phyloP scores from a whole-genome alignment of 208 protist species.

The Phytomonas francai region DNA sequence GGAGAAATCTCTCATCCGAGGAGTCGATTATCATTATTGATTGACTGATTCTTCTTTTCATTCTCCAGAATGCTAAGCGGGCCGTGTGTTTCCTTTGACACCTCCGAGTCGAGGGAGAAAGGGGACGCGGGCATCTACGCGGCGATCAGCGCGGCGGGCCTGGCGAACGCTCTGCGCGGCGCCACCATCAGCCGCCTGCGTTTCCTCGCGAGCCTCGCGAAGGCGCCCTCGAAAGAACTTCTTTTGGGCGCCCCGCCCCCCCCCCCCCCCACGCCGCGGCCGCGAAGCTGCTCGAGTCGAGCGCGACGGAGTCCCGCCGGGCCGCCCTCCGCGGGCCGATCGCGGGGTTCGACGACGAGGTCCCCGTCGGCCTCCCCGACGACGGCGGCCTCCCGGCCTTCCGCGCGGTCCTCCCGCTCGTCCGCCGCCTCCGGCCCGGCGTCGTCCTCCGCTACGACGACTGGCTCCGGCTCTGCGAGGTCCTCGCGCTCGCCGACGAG shows the following conservation, averaged over 20 bases:
- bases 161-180: slow-evolving; percentile 51
- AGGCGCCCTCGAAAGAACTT: slow-evolving; percentile 7
- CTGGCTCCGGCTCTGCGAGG: slow-evolving; percentile 31
- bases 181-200: slow-evolving; percentile 46
- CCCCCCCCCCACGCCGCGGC: background rate
- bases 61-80: too few species aligned
- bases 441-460: slow-evolving; percentile 51
- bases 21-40: slow-evolving; percentile 1
- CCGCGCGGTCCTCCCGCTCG: slow-evolving; percentile 22
- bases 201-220: slow-evolving; percentile 13
- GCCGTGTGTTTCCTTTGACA: slow-evolving; percentile 13
- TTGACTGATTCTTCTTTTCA: slow-evolving; percentile 4
- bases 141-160: slow-evolving; percentile 51
- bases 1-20: too few species aligned
- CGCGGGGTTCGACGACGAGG: slow-evolving; percentile 17
- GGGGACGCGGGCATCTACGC: slow-evolving; percentile 76
- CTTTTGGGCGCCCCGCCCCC: slow-evolving; percentile 3
- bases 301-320: background rate
- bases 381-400: slow-evolving; percentile 26
- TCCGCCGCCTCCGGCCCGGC: slow-evolving; percentile 46
- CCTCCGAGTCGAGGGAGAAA: slow-evolving; percentile 41
- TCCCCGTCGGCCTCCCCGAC: slow-evolving; percentile 44
- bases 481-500: slow-evolving; percentile 27
- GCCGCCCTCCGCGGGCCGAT: slow-evolving; percentile 4
- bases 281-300: background rate